Conservation (phyloP, 805 yeast species). For the Saccharomycopsis lassenensis region DNA sequence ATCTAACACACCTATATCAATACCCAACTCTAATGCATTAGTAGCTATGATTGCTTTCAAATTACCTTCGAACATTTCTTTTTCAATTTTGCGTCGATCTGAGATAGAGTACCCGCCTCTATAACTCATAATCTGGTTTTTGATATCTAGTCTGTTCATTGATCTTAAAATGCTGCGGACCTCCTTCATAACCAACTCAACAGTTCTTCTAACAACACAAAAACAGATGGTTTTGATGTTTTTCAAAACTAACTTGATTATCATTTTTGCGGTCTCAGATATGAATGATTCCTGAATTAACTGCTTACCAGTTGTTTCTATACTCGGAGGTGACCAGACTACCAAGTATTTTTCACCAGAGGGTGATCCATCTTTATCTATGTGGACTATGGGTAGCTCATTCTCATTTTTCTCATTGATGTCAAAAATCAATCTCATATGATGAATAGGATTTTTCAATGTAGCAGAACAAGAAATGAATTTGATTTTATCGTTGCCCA, state of each 20-base stretch:
- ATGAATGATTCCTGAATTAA: conserved; percentile 67
- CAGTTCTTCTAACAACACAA: conserved; percentile 74
- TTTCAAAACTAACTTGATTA: conserved; percentile 52
- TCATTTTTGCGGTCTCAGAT: conserved; percentile 61
- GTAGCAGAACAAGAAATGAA: conserved; percentile 95
- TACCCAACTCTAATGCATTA: conserved; percentile 90
- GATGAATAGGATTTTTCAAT: conserved; percentile 56
- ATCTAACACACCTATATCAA: conserved; percentile 88
- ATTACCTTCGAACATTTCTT: conserved; percentile 81
- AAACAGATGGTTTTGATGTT: conserved; percentile 80
- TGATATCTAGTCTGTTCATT: conserved; percentile 33
- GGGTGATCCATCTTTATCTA: conserved; percentile 82
- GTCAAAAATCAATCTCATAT: conserved; percentile 70
- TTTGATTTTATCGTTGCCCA: conserved; percentile 43
- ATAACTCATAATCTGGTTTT: conserved; percentile 75
- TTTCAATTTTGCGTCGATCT: conserved; percentile 81
- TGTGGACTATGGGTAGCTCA: conserved; percentile 37
- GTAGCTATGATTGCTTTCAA: conserved; percentile 86
- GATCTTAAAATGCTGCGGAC: conserved; percentile 46
- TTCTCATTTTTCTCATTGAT: conserved; percentile 24
- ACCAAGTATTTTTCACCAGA: conserved; percentile 64
- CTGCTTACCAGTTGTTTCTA: conserved; percentile 45
- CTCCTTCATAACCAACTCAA: conserved; percentile 82
- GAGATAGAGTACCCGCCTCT: conserved; percentile 88
- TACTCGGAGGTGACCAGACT: conserved; percentile 76